A percentile compares a stretch with the other conserved stretches of the same genome.
Conservation (phyloP, 2,329 filamentous ascomycete species). For the Truncatella angustata region DNA sequence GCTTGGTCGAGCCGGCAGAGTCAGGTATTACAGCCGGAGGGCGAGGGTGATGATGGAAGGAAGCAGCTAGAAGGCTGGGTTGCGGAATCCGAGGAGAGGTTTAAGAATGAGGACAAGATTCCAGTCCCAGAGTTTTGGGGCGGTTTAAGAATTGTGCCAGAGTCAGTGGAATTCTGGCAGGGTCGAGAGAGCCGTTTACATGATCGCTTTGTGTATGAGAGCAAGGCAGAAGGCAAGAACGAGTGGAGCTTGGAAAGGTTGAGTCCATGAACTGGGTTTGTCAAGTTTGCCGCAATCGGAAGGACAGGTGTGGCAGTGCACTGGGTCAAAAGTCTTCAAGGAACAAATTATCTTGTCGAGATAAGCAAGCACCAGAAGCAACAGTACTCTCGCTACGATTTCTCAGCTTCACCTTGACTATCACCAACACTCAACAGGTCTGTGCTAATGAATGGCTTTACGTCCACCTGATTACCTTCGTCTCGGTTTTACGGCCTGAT, state of each 20-base stretch:
- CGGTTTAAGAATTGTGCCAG: slow-evolving; percentile 80
- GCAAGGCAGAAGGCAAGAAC: slow-evolving; percentile 44
- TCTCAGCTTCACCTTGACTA: too few species aligned
- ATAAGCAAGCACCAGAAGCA: too few species aligned
- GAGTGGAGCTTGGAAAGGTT: slow-evolving; percentile 70
- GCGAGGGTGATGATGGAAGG: slow-evolving; percentile 58
- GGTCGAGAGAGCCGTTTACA: slow-evolving; percentile 86
- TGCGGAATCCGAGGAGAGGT: slow-evolving; percentile 70
- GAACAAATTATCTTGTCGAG: too few species aligned
- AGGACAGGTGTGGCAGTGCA: too few species aligned
- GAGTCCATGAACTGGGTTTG: slow-evolving; percentile 57
- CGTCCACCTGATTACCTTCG: too few species aligned
- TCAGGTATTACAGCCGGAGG: slow-evolving; percentile 58
- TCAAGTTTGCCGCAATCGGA: background rate
- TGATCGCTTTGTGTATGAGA: slow-evolving; percentile 86
- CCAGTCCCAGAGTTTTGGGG: slow-evolving; percentile 95
- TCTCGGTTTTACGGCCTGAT: too few species aligned
- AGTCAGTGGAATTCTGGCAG: slow-evolving; percentile 94
- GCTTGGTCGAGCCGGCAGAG: slow-evolving; percentile 95
- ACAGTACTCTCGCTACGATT: too few species aligned
- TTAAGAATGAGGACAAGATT: slow-evolving; percentile 74
- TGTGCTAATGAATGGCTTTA: too few species aligned
- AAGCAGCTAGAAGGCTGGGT: slow-evolving; percentile 76
- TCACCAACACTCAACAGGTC: too few species aligned
- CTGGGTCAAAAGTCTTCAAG: too few species aligned